Base-by-base conservation (phyloP, 306 rosid species). In the Benincasa hispida region DNA sequence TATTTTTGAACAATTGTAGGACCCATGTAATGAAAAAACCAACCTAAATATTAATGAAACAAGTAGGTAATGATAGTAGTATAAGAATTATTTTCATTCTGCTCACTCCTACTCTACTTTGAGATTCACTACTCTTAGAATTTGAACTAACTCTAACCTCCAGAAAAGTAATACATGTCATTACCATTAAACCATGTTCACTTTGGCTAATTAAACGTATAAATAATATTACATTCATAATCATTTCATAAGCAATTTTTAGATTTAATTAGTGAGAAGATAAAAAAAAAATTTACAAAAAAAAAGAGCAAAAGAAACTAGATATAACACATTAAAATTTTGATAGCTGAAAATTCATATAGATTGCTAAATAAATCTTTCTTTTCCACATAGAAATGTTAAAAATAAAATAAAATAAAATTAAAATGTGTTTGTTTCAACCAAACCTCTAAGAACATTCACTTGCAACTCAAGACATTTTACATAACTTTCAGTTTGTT, bases 391-490 rank as follows among this genome's bases (percentile, higher is more conserved):
- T 67, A 41, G 32, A 47, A 70, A 70, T 25, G 6, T 1, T 11
- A 9, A 2, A 25, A 45, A 3, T 24, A 45, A 47, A 18, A 72
- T n/a, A 47, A 25, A 28, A 1, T 2, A 69, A 42, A 15, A 39
- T 54, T n/a, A 76, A 76, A 25, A 25, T 18, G 75, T 72, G 82
- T 34, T 68, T 57, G 69, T 76, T 72, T 82, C 80, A 45, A 79
- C 84, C 15, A 90, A 77, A 55, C 84, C 83, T 59, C 81, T 87
- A 67, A 90, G 96, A 87, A 84, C 83, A 37, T 84, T 87, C 30
- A 87, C 92, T 89, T 90, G 96, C 77, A 85, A 78, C 80, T 90
- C 73, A 84, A 90, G 89, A 83, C 92, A 90, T 41, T 60, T 81
- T 25, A 90, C 77, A 60, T 90, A 90, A 78, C 88, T 90, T 61